Percentiles rank a stretch among this genome's conserved stretches.
Conservation (phyloP, 768 basidiomycete species). For the Boletus huronensis region DNA sequence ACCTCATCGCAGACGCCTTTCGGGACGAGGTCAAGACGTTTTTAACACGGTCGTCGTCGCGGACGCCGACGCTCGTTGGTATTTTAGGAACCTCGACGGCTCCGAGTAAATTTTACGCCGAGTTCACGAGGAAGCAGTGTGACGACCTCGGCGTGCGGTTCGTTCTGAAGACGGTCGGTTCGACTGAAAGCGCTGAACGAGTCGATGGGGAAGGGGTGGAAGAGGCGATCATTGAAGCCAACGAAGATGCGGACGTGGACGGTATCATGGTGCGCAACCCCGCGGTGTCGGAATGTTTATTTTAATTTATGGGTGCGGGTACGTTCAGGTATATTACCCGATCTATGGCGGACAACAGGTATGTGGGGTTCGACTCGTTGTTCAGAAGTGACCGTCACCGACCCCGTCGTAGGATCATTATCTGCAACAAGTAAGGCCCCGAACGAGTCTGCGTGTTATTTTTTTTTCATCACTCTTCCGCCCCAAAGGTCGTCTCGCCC, state of each 20-base stretch:
- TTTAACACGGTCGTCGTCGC: slow-evolving; percentile 35
- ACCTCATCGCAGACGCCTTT: slow-evolving; percentile 68
- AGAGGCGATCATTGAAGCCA: slow-evolving; percentile 93
- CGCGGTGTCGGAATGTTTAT: not conserved
- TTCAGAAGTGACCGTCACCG: not conserved
- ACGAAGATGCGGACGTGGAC: slow-evolving; percentile 78
- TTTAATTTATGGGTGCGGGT: not conserved
- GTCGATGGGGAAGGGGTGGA: slow-evolving; percentile 89
- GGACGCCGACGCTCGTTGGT: slow-evolving; percentile 77
- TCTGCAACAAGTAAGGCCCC: slow-evolving; percentile 72
- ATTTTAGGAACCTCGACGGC: slow-evolving; percentile 83
- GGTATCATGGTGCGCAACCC: slow-evolving; percentile 83
- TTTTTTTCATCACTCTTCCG: not conserved
- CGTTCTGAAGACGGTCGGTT: slow-evolving; percentile 63
- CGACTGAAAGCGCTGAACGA: slow-evolving; percentile 38
- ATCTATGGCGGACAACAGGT: slow-evolving; percentile 91
- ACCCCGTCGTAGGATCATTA: slow-evolving; percentile 91
- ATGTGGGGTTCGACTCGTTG: slow-evolving; percentile 19
- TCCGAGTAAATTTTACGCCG: slow-evolving; percentile 79
- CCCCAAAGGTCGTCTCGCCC: slow-evolving; percentile 83
- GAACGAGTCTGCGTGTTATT: not conserved
- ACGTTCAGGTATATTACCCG: slow-evolving; percentile 83
- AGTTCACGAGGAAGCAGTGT: slow-evolving; percentile 92
- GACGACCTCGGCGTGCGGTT: slow-evolving; percentile 85
- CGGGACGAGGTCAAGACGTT: slow-evolving; percentile 61